Base-by-base conservation (phyloP, 768 basidiomycete species). In the Rhizopogon roseolus region DNA sequence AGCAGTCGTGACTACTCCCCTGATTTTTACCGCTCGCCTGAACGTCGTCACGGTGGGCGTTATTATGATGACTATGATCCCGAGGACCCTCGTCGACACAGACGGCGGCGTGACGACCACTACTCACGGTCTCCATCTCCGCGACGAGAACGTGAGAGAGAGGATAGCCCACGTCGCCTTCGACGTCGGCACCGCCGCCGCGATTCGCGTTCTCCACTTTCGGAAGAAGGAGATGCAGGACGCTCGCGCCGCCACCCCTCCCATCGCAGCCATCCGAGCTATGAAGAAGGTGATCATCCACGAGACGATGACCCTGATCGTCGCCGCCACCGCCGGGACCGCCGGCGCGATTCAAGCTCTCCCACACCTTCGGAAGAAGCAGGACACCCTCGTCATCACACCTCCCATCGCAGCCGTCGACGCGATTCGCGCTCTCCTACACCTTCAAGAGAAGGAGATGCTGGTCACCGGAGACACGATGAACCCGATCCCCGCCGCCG, bases 281-380 rank as follows among this genome's bases (percentile, higher is more conserved):
- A 27, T 16, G 65, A 56, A n/a, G 28, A 44, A 9, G 64, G 45
- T 14, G 59, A 60, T 34, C 57, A 50, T 50, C 44, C 60, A 22
- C 22, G 14, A 16, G 22, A 16, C 16, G 32, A 48, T 34, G 45
- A 48, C 4, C 42, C 4, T 7, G 19, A 9, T n/a, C 45, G 17
- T 8, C 28, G 11, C 45, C 45, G 8, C 19, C 41, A 1, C 17
- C 19, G 10, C 9, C 40, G 32, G 9, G 9, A 14, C 53, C 49
- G 32, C 49, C 11, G 52, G 25, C 2, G 28, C 27, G 32, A 53
- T 5, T 45, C 41, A 5, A 28, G 19, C 22, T 39, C 53, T 14
- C 17, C 32, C 7, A 9, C 32, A 39, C 6, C 11, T 28, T 11
- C 32, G 6, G 36, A 32, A 39, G 54, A 42, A 38, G 11, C 37